Conservation (phyloP, 2,329 filamentous ascomycete genomes). For the Trichoderma koningii region DNA sequence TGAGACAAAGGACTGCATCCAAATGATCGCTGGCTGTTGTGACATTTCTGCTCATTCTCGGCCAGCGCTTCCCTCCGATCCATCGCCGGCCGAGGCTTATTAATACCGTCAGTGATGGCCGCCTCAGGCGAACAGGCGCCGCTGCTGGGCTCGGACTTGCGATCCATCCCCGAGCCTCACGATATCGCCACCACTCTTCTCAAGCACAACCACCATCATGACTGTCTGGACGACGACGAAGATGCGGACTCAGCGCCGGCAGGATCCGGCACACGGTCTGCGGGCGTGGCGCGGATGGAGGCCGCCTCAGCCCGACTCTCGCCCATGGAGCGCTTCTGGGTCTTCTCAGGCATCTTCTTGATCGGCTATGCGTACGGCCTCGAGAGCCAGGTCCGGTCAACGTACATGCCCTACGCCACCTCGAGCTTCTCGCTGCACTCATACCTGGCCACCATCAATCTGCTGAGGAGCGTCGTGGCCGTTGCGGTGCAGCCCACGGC, state of each 20-base stretch:
- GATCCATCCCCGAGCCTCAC: conserved; percentile 19
- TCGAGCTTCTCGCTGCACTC: conserved; percentile 55
- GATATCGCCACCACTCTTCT: conserved; percentile 7
- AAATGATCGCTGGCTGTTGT: conserved; percentile 4
- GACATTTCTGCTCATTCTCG: not conserved
- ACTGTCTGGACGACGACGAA: not conserved
- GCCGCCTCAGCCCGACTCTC: conserved; percentile 51
- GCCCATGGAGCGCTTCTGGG: conserved; percentile 48
- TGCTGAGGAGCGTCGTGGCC: conserved; percentile 60
- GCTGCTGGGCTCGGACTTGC: conserved; percentile 21
- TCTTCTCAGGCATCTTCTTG: conserved; percentile 61
- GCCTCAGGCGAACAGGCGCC: conserved; percentile 19
- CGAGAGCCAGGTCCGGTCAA: conserved; percentile 53
- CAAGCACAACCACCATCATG: not conserved
- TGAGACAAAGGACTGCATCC: not conserved
- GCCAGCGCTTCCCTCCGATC: not conserved
- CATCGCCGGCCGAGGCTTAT: not conserved
- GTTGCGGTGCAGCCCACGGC: conserved; percentile 60
- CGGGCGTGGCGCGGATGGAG: conserved; percentile 56
- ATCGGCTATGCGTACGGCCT: conserved; percentile 63
- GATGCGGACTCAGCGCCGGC: conserved; percentile 5
- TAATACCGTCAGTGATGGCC: conserved; percentile 3
- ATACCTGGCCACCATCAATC: conserved; percentile 59
- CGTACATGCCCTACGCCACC: conserved; percentile 59
- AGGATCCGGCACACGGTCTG: conserved; percentile 20